Evolutionary conservation across 2,329 filamentous ascomycete species (phyloP).

Genomic region (Fusarium penzigii): DNA sequence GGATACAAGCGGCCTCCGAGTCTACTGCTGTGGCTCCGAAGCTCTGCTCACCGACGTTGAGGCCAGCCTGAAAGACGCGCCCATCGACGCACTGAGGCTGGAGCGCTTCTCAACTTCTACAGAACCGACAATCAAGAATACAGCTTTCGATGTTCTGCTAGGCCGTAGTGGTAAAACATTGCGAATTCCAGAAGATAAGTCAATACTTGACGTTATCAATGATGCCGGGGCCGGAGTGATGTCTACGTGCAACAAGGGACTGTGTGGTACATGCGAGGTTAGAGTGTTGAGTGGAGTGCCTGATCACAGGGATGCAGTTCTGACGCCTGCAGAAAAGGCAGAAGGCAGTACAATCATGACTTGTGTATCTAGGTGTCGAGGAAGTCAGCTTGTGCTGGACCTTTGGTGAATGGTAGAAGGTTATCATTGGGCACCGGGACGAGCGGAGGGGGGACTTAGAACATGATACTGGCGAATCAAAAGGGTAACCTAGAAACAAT

Average conservation of each 20-base stretch:
- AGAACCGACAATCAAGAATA: not conserved
- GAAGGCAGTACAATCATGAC: not conserved
- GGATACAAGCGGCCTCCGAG: no score
- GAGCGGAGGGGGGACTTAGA: no score
- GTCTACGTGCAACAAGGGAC: slow-evolving; percentile 1
- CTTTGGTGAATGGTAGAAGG: no score
- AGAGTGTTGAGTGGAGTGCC: not conserved
- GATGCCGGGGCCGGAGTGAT: not conserved
- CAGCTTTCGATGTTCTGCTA: not conserved
- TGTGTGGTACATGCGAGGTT: slow-evolving; percentile 6
- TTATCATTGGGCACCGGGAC: no score
- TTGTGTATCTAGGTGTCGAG: not conserved
- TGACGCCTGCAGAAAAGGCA: not conserved
- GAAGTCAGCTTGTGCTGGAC: not conserved
- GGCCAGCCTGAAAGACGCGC: no score
- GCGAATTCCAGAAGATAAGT: not conserved
- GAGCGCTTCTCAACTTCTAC: not conserved
- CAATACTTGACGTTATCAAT: not conserved
- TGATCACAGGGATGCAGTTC: slow-evolving; percentile 4
- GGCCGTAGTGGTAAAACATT: not conserved
- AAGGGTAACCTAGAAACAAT: no score
- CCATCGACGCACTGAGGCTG: no score
- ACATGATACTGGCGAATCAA: no score
- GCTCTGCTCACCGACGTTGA: no score
- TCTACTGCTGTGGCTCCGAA: no score